phyloP scores from a whole-genome alignment of 2,329 filamentous ascomycete species.

The Aphanocladium album region DNA sequence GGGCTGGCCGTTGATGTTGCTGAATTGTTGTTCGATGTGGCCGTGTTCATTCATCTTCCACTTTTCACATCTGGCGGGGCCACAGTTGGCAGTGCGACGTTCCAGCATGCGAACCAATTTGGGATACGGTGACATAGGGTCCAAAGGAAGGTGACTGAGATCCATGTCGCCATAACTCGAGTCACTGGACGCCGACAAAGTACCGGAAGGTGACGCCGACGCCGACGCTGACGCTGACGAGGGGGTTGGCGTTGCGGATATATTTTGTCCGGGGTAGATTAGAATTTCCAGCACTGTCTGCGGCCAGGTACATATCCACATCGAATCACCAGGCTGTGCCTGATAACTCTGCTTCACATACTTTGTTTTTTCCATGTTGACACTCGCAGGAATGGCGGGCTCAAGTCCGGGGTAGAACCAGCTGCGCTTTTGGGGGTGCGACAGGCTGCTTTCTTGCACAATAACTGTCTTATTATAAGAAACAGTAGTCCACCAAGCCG shows the following conservation, averaged over 20 bases:
- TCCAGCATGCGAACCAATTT: constrained; percentile 52
- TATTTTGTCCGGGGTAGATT: constrained; percentile 51
- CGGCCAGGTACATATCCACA: constrained; percentile 57
- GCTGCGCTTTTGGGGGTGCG: constrained; percentile 23
- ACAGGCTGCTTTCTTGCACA: constrained; percentile 38
- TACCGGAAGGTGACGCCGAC: constrained; percentile 12
- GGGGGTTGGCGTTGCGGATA: constrained; percentile 26
- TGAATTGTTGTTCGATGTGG: constrained; percentile 24
- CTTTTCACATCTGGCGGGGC: constrained; percentile 43
- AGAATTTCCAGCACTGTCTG: constrained; percentile 51
- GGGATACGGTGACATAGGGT: constrained; percentile 38
- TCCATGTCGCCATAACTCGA: constrained; percentile 15
- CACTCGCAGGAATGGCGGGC: constrained; percentile 1
- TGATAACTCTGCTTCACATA: constrained; percentile 21
- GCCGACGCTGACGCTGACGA: constrained; percentile 14
- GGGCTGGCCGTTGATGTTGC: constrained; percentile 17
- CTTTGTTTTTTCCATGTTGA: constrained; percentile 22
- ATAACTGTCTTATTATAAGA: constrained; percentile 54
- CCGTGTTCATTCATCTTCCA: constrained; percentile 38
- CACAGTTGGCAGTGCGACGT: constrained; percentile 36
- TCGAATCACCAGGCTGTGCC: constrained; percentile 43
- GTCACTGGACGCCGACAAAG: neutral
- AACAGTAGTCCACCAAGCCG: constrained; percentile 51
- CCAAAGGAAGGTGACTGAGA: constrained; percentile 6
- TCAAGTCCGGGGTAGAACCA: constrained; percentile 17